Conservation (phyloP, 1,139 yeast species). For the Suhomyces atakaporum region DNA sequence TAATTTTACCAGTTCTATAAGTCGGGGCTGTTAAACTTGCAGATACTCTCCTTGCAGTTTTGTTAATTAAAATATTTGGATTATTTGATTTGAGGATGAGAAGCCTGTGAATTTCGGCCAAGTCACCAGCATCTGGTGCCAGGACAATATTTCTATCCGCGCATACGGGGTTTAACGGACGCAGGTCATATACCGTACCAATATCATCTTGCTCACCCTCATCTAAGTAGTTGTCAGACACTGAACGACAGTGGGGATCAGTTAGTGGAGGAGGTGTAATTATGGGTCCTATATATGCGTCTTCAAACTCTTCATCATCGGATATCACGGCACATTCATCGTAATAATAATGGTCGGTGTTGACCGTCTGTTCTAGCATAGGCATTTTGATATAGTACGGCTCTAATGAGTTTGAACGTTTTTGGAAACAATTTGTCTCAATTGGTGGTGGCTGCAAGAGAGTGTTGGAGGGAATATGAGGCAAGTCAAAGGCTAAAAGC, state of each 20-base stretch:
- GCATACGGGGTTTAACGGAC: neutral
- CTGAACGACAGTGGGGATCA: conserved; percentile 3
- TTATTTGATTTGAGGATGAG: conserved; percentile 10
- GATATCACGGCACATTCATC: conserved; percentile 12
- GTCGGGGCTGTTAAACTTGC: conserved; percentile 31
- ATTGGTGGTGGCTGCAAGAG: conserved; percentile 1
- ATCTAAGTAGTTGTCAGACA: conserved; percentile 11
- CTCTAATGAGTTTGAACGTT: conserved; percentile 8
- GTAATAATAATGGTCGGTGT: neutral
- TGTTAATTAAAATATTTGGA: conserved; percentile 12
- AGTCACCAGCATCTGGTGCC: conserved; percentile 11
- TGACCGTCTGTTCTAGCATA: neutral
- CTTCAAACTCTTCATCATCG: conserved; percentile 8
- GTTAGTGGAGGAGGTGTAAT: conserved; percentile 4
- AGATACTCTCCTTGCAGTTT: conserved; percentile 35
- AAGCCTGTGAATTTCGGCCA: conserved; percentile 5
- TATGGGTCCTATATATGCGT: neutral
- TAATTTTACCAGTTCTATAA: neutral
- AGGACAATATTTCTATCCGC: neutral
- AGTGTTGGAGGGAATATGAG: conserved; percentile 1
- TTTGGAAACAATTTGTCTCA: neutral
- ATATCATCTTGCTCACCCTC: conserved; percentile 3
- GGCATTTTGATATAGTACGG: conserved; percentile 10
- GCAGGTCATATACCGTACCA: neutral
- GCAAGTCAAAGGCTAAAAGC: conserved; percentile 6